Conservation (phyloP, 805 yeast species). For the Cyberlindnera amylophila region DNA sequence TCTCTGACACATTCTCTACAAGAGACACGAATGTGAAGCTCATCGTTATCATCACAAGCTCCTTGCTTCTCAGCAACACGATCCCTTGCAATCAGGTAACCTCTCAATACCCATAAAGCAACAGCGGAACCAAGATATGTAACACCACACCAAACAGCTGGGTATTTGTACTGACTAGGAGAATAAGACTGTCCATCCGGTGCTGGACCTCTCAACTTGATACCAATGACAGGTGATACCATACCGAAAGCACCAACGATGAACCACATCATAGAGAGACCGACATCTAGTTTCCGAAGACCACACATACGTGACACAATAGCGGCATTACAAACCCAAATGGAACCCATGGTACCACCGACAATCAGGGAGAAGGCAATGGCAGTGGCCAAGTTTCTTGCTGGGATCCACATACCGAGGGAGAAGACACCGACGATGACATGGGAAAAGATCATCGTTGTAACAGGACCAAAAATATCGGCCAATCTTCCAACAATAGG, state of each 20-base stretch:
- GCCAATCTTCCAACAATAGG: slow-evolving; percentile 51
- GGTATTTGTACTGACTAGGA: slow-evolving; percentile 46
- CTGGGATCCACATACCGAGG: slow-evolving; percentile 55
- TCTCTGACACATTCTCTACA: background rate
- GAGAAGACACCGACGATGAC: slow-evolving; percentile 37
- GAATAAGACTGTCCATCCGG: slow-evolving; percentile 29
- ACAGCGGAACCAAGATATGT: slow-evolving; percentile 45
- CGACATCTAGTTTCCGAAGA: slow-evolving; percentile 44
- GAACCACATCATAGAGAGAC: slow-evolving; percentile 51
- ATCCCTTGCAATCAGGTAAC: slow-evolving; percentile 53
- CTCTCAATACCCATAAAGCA: slow-evolving; percentile 44
- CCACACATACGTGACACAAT: slow-evolving; percentile 52
- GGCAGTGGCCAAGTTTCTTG: slow-evolving; percentile 53
- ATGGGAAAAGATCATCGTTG: slow-evolving; percentile 40
- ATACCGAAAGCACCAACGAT: slow-evolving; percentile 47
- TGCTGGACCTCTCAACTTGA: slow-evolving; percentile 37
- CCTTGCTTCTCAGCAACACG: slow-evolving; percentile 24
- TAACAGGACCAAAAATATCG: slow-evolving; percentile 52
- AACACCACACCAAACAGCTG: slow-evolving; percentile 56
- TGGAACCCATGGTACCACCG: slow-evolving; percentile 59
- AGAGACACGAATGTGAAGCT: slow-evolving; percentile 22
- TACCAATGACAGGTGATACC: slow-evolving; percentile 59
- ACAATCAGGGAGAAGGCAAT: slow-evolving; percentile 46
- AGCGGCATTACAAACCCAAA: slow-evolving; percentile 54
- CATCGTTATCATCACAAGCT: slow-evolving; percentile 28